Evolutionary conservation across 305 asterid genomes (phyloP).

Genomic region (Fraxinus paxiana): DNA sequence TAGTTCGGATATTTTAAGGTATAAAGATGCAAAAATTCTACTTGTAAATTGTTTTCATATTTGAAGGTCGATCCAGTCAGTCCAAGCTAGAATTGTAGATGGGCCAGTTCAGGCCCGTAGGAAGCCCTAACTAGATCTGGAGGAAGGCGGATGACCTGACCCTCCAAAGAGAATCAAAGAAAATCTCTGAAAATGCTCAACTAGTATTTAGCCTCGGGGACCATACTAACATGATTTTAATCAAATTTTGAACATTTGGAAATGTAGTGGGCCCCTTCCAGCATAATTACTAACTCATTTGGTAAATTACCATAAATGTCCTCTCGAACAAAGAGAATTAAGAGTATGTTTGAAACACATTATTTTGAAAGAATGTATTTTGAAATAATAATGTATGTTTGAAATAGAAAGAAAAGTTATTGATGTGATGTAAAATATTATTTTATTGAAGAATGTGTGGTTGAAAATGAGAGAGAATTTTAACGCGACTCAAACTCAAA

Average conservation of each 20-base stretch:
- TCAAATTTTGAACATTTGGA: not conserved
- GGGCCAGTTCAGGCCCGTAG: not conserved
- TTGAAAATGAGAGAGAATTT: no score
- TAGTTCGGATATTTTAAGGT: no score
- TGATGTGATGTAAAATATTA: no score
- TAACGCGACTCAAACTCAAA: not conserved
- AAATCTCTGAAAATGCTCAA: not conserved
- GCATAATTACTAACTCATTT: not conserved
- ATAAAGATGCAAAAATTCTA: not conserved
- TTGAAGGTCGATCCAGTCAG: not conserved
- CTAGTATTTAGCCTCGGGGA: not conserved
- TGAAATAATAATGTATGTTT: no score
- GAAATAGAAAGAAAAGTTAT: no score
- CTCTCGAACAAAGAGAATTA: not conserved
- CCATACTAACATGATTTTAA: not conserved
- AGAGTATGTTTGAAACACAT: no score
- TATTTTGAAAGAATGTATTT: no score
- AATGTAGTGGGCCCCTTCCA: not conserved
- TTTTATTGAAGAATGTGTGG: no score
- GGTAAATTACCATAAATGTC: not conserved
- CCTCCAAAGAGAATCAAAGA: not conserved
- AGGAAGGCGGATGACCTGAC: not conserved
- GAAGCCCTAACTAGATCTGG: not conserved
- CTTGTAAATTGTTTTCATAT: not conserved
- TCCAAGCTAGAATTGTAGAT: not conserved